These are phyloP conservation scores for Monosporascus sp. DNA, from an alignment of 2,329 filamentous ascomycete species.

Conservation along the genomic window DNA sequence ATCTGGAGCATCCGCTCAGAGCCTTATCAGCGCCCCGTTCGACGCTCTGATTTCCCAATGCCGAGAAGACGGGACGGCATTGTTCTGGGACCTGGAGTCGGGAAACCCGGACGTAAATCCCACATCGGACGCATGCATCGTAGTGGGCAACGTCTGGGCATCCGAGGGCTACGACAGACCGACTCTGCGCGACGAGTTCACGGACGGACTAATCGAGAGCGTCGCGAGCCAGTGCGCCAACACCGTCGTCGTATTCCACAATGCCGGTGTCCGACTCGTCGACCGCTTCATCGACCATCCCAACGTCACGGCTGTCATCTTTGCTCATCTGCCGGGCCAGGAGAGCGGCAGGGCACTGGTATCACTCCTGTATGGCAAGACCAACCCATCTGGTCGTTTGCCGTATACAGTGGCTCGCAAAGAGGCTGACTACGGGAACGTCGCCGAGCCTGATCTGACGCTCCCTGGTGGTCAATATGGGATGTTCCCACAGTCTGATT, in stretches of 20 bases:
- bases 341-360: constrained; percentile 39
- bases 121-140: constrained; percentile 49
- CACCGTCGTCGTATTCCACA: constrained; percentile 46
- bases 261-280: constrained; percentile 42
- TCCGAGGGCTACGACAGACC: constrained; percentile 56
- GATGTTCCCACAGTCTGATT: constrained; percentile 24
- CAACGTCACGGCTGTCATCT: constrained; percentile 46
- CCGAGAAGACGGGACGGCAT: constrained; percentile 36
- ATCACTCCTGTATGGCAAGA: constrained; percentile 36
- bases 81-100: constrained; percentile 40
- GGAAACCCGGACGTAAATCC: constrained; percentile 30
- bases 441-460: constrained; percentile 26
- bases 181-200: constrained; percentile 52
- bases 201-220: constrained; percentile 38
- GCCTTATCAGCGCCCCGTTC: constrained; percentile 32
- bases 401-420: constrained; percentile 41
- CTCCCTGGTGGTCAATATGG: constrained; percentile 44
- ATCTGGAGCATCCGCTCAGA: constrained; percentile 31
- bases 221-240: constrained; percentile 42
- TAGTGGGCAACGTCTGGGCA: constrained; percentile 50
- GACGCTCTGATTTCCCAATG: constrained; percentile 33
- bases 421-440: constrained; percentile 35
- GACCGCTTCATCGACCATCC: constrained; percentile 43
- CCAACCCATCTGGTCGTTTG: constrained; percentile 35
- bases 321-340: constrained; percentile 45